Percentiles rank a stretch among this genome's conserved stretches.
phyloP scores from a whole-genome alignment of 192 early-diverging fungal genomes.

The Phlyctochytrium planicorne region DNA sequence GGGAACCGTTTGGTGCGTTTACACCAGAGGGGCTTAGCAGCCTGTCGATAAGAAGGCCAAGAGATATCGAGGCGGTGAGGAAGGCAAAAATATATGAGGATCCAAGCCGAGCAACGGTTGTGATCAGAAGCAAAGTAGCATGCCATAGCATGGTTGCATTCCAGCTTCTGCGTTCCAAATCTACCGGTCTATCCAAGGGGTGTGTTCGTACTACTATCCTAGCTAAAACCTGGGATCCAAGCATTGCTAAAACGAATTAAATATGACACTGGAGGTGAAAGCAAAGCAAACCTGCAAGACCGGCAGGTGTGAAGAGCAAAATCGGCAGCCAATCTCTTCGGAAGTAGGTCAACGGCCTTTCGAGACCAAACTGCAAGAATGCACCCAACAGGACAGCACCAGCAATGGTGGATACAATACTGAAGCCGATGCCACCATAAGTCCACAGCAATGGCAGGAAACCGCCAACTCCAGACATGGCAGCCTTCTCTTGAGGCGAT shows the following conservation, averaged over 20 bases:
- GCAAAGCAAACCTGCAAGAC: constrained; percentile 33
- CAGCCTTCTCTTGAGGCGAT: neutral
- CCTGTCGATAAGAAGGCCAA: constrained; percentile 29
- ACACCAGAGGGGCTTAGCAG: constrained; percentile 1
- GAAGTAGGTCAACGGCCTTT: constrained; percentile 60
- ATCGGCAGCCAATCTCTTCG: constrained; percentile 54
- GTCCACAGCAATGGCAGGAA: constrained; percentile 15
- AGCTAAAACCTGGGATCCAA: constrained; percentile 6
- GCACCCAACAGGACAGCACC: constrained; percentile 20
- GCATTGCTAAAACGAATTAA: no score
- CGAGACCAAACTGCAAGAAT: constrained; percentile 19
- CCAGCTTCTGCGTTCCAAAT: constrained; percentile 8
- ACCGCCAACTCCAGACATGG: neutral
- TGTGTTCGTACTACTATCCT: constrained; percentile 5
- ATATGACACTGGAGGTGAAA: no score
- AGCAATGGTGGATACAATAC: constrained; percentile 22
- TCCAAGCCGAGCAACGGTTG: constrained; percentile 24
- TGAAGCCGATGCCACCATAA: constrained; percentile 7
- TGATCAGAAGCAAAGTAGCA: neutral
- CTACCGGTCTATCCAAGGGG: constrained; percentile 8
- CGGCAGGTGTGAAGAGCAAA: constrained; percentile 49
- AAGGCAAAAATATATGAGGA: constrained; percentile 24
- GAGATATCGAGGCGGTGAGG: constrained; percentile 1
- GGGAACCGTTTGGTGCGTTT: neutral
- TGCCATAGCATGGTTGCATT: neutral